Conservation (phyloP, 2,329 filamentous ascomycete genomes). For the Aspergillus texensis region DNA sequence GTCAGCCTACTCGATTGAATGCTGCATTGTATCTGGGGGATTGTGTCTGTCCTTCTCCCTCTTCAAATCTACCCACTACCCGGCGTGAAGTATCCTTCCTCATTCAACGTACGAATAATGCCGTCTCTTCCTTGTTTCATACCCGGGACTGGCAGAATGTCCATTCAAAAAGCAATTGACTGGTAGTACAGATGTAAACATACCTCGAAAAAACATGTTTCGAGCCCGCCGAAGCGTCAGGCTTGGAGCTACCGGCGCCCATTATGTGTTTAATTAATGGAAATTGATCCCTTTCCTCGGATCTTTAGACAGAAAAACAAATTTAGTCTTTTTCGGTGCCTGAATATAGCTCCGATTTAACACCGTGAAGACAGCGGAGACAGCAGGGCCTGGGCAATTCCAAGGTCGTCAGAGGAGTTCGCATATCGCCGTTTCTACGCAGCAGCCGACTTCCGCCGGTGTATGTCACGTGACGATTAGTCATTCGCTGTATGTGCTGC, state of each 20-base stretch:
- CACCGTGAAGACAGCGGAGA: constrained; percentile 8
- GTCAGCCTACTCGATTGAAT: constrained; percentile 6
- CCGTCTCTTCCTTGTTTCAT: background rate
- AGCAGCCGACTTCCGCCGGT: constrained; percentile 27
- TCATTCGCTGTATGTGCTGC: background rate
- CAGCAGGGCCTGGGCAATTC: constrained; percentile 17
- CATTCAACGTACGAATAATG: background rate
- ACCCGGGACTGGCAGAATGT: background rate
- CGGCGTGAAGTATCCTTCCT: background rate
- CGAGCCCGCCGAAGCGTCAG: constrained; percentile 51
- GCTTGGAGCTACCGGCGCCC: constrained; percentile 66
- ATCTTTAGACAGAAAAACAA: background rate
- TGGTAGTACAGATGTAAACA: background rate
- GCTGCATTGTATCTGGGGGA: background rate
- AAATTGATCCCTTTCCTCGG: background rate
- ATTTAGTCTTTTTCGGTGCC: background rate
- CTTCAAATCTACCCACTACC: constrained; percentile 6
- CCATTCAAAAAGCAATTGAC: background rate
- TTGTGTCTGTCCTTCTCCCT: constrained; percentile 8
- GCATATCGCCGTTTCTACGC: constrained; percentile 17
- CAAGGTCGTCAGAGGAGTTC: constrained; percentile 20
- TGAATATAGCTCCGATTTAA: background rate
- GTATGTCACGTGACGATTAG: constrained; percentile 24
- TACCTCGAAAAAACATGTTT: constrained; percentile 67
- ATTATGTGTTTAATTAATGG: constrained; percentile 43